Evolutionary conservation across 257 asterid genomes (phyloP).

Genomic region (Hygrophila difformis): DNA sequence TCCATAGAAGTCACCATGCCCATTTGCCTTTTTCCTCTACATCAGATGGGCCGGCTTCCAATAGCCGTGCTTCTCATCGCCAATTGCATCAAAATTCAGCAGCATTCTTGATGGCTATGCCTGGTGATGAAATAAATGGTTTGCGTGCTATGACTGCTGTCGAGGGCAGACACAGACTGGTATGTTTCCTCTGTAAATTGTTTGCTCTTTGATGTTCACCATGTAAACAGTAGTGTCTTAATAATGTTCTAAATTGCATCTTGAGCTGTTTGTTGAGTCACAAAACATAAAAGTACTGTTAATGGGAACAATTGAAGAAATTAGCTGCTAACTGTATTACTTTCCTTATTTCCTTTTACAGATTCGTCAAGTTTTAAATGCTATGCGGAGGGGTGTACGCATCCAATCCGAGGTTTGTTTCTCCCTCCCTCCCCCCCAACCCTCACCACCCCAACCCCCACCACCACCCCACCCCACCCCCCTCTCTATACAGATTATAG

Average conservation of each 20-base stretch:
- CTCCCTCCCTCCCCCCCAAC: too few relatives aligned
- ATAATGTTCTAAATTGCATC: too few relatives aligned
- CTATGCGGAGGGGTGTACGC: constrained; percentile 63
- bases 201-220: too few relatives aligned
- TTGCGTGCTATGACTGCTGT: constrained; percentile 62
- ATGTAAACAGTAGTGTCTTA: too few relatives aligned
- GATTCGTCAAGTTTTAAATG: constrained; percentile 75
- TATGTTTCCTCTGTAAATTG: constrained; percentile 22
- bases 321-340: neutral
- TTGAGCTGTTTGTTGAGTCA: too few relatives aligned
- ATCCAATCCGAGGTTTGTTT: constrained; percentile 63
- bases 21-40: constrained; percentile 41
- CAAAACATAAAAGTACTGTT: too few relatives aligned
- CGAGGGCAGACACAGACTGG: constrained; percentile 73
- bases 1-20: constrained; percentile 41
- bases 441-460: too few relatives aligned
- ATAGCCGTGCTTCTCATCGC: constrained; percentile 27
- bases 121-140: constrained; percentile 36
- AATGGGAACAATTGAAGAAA: neutral
- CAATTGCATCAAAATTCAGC: constrained; percentile 35
- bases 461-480: too few relatives aligned
- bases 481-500: too few relatives aligned
- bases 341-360: constrained; percentile 22
- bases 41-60: constrained; percentile 33
- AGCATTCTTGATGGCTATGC: constrained; percentile 28